Percentiles rank a stretch among this genome's conserved stretches.
Evolutionary conservation across 495 filamentous ascomycete genomes (phyloP).

Genomic region (Aspergillus taichungensis): DNA sequence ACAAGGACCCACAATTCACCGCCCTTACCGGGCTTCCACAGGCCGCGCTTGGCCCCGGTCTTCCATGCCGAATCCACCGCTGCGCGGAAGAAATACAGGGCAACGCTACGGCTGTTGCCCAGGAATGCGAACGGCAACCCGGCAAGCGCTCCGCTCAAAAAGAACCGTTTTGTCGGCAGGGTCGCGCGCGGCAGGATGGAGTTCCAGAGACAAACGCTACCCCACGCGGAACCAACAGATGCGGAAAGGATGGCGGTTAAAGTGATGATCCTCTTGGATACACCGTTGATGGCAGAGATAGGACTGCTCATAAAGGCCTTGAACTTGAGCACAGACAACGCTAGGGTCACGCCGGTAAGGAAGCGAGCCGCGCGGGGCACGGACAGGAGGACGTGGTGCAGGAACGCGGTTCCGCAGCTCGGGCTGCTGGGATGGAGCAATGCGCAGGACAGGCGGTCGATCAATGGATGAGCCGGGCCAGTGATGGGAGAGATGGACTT

Average conservation of each 20-base stretch:
- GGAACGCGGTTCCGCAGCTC: slow-evolving; percentile 74
- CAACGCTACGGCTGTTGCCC: slow-evolving; percentile 51
- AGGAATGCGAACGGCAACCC: slow-evolving; percentile 73
- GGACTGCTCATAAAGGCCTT: slow-evolving; percentile 58
- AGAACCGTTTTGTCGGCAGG: slow-evolving; percentile 76
- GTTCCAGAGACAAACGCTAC: slow-evolving; percentile 78
- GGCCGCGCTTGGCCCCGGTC: slow-evolving; percentile 74
- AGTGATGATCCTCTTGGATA: slow-evolving; percentile 55
- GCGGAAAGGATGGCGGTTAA: slow-evolving; percentile 68
- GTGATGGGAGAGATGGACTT: slow-evolving; percentile 66
- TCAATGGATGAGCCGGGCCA: slow-evolving; percentile 74
- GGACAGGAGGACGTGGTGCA: slow-evolving; percentile 71
- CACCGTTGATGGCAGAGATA: slow-evolving; percentile 49
- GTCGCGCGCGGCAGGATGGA: slow-evolving; percentile 61
- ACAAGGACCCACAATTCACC: slow-evolving; percentile 82
- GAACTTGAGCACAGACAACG: slow-evolving; percentile 58
- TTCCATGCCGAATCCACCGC: slow-evolving; percentile 82
- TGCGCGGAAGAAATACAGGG: slow-evolving; percentile 60
- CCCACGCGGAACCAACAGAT: slow-evolving; percentile 75
- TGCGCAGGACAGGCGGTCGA: slow-evolving; percentile 76
- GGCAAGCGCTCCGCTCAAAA: slow-evolving; percentile 75
- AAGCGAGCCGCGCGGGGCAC: slow-evolving; percentile 72
- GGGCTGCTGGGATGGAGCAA: slow-evolving; percentile 84
- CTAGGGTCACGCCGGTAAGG: slow-evolving; percentile 60
- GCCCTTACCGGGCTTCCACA: slow-evolving; percentile 70